Evolutionary conservation across 1,284 basidiomycete species (phyloP).

Genomic region (Omphalotus olearius): DNA sequence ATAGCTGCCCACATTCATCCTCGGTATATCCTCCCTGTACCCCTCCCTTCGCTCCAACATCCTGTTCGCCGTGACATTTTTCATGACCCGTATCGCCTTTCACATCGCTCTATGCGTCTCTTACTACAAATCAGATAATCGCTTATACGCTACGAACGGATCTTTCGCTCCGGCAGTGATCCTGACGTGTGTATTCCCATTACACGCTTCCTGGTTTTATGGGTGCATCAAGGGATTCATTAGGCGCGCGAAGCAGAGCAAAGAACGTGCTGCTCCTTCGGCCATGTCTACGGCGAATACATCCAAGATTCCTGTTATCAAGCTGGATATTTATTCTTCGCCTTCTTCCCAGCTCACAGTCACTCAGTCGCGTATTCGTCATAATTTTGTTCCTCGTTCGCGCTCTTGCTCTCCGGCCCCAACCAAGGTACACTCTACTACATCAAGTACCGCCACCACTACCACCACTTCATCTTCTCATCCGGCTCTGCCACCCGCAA

Average conservation of each 20-base stretch:
- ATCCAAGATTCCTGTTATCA: not conserved
- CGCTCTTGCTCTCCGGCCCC: not conserved
- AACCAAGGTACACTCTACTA: not conserved
- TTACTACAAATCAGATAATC: slow-evolving; percentile 30
- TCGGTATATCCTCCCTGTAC: slow-evolving; percentile 44
- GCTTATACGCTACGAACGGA: slow-evolving; percentile 23
- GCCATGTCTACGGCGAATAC: too few species aligned
- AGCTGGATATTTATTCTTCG: not conserved
- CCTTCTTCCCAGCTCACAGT: not conserved
- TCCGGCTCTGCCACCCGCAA: not conserved
- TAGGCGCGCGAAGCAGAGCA: slow-evolving; percentile 25
- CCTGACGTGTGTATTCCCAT: slow-evolving; percentile 38
- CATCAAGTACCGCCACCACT: too few species aligned
- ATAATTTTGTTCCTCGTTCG: not conserved
- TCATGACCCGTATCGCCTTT: slow-evolving; percentile 48
- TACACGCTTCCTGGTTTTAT: slow-evolving; percentile 53
- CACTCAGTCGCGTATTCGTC: too few species aligned
- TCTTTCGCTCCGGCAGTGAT: slow-evolving; percentile 37
- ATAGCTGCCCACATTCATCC: slow-evolving; percentile 54
- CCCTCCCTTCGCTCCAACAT: slow-evolving; percentile 44
- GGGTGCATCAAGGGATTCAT: slow-evolving; percentile 49
- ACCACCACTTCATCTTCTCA: too few species aligned
- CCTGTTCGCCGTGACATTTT: slow-evolving; percentile 49
- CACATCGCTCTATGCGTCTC: slow-evolving; percentile 40
- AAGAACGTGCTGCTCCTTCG: not conserved